These are phyloP conservation scores for Pseudisothecium myosuroides DNA, from an alignment of 225 moss, liverwort and hornwort genomes.

Conservation along the genomic window DNA sequence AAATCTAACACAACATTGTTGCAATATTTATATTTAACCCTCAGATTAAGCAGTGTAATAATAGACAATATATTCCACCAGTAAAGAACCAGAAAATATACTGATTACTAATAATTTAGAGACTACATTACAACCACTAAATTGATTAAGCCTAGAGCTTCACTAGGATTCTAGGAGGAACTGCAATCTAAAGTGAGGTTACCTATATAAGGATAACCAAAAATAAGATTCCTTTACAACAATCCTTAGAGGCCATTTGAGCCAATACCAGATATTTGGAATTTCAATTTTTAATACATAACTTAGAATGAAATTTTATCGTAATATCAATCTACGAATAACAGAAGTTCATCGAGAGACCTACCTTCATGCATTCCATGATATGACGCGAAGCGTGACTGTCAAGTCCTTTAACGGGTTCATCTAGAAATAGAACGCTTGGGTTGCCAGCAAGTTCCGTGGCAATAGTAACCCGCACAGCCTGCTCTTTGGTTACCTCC, in stretches of 20 bases:
- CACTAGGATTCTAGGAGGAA: neutral
- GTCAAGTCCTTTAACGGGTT: constrained; percentile 54
- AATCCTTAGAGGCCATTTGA: neutral
- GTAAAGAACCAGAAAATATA: neutral
- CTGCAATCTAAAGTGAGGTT: neutral
- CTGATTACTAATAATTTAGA: neutral
- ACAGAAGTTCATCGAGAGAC: neutral
- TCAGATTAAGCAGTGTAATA: neutral
- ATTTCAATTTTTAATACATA: neutral
- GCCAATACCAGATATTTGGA: neutral
- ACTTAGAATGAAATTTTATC: neutral
- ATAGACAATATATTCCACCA: neutral
- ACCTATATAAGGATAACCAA: neutral
- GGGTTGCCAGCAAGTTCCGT: constrained; percentile 90
- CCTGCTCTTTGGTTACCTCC: constrained; percentile 40
- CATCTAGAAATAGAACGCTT: constrained; percentile 71
- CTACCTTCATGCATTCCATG: constrained; percentile 48
- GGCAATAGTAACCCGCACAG: constrained; percentile 54
- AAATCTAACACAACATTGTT: neutral
- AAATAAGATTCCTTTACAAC: neutral
- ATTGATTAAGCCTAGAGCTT: neutral
- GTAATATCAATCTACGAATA: neutral
- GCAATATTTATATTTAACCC: neutral
- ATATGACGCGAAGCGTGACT: constrained; percentile 46
- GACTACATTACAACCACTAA: neutral